Percentiles rank a stretch among this genome's conserved stretches.
These are phyloP conservation scores for Saksenaea oblongispora DNA, from an alignment of 371 early-diverging fungal species.

Conservation along the genomic window DNA sequence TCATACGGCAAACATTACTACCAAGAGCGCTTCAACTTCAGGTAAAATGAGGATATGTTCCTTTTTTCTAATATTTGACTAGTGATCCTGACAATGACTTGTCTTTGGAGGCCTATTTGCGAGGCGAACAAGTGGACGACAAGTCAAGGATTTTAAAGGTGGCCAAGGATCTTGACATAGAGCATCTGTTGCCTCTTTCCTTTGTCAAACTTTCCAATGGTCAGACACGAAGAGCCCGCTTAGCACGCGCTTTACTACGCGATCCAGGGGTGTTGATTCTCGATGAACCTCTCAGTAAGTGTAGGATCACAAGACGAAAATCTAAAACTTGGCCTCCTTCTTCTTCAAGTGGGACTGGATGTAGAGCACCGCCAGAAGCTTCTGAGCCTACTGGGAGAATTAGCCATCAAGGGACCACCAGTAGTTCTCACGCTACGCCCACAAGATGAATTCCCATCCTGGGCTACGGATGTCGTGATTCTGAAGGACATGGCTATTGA, in stretches of 20 bases:
- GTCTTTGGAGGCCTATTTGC: constrained; percentile 29
- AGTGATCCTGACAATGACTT: constrained; percentile 54
- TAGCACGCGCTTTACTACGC: constrained; percentile 47
- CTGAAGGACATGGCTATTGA: constrained; percentile 30
- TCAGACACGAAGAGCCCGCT: constrained; percentile 57
- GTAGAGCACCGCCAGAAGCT: constrained; percentile 49
- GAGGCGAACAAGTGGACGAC: constrained; percentile 1
- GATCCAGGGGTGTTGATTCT: constrained; percentile 45
- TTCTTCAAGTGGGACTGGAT: constrained; percentile 57
- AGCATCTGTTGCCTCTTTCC: constrained; percentile 36
- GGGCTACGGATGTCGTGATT: constrained; percentile 58
- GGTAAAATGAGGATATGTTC: constrained; percentile 19
- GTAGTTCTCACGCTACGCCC: constrained; percentile 55
- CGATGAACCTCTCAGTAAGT: constrained; percentile 65
- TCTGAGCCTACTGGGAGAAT: constrained; percentile 34
- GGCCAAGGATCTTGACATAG: constrained; percentile 33
- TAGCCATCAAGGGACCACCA: constrained; percentile 29
- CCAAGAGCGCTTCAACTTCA: constrained; percentile 61
- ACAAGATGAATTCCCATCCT: constrained; percentile 59
- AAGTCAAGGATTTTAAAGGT: constrained; percentile 18
- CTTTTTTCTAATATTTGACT: background rate
- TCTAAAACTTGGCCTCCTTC: background rate
- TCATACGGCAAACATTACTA: constrained; percentile 53
- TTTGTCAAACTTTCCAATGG: constrained; percentile 64
- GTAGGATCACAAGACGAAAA: background rate